Evolutionary conservation across 2,329 filamentous ascomycete species (phyloP).

Genomic region (Microascus cirrosus): DNA sequence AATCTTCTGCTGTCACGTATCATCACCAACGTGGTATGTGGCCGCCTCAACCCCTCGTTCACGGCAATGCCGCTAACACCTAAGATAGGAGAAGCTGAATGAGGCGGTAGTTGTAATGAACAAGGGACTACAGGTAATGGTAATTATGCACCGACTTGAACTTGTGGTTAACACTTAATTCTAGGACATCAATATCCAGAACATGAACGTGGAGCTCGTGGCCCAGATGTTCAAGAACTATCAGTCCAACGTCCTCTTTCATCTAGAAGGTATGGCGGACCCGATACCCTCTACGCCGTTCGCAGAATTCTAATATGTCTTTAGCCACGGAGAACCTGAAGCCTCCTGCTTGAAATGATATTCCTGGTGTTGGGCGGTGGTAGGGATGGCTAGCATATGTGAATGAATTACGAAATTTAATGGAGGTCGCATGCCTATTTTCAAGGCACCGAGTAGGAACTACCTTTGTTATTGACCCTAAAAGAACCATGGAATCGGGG

Average conservation of each 20-base stretch:
- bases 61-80: constrained; percentile 7
- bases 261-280: constrained; percentile 76
- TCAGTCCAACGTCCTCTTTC: constrained; percentile 93
- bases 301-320: constrained; percentile 9
- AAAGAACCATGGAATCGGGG: too few relatives aligned
- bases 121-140: constrained; percentile 67
- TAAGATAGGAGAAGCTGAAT: constrained; percentile 80
- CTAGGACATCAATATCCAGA: constrained; percentile 94
- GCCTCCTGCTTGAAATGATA: constrained; percentile 51
- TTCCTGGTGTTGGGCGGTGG: neutral
- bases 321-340: constrained; percentile 75
- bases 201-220: constrained; percentile 97
- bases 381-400: neutral
- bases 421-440: too few relatives aligned
- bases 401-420: neutral
- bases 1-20: constrained; percentile 86
- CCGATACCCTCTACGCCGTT: neutral
- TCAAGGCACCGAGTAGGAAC: too few relatives aligned
- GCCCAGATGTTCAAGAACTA: constrained; percentile 99
- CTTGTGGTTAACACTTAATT: neutral
- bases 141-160: neutral
- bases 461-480: too few relatives aligned
- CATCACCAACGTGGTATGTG: constrained; percentile 87
- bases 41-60: neutral
- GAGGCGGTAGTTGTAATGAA: constrained; percentile 90